Base-by-base conservation (phyloP, 2,329 filamentous ascomycete species). In the Clonostachys sp. region DNA sequence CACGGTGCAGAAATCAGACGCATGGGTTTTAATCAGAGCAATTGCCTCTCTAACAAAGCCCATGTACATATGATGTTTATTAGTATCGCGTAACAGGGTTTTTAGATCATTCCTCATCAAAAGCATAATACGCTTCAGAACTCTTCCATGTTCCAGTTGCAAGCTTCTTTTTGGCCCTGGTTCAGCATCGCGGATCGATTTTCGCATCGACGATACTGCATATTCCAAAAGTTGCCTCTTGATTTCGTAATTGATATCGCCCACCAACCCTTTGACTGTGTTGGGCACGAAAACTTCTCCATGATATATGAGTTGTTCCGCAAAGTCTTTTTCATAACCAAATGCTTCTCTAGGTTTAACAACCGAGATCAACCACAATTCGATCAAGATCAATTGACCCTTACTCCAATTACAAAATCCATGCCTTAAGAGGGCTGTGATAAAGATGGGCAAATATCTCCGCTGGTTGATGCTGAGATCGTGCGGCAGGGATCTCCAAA, bases 311-410 rank as follows among this genome's bases (percentile, higher is more conserved):
- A 82, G 60, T 30, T 72, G 62, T 47, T 72, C 66, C 5, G 71
- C 77, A 6, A 83, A 65, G 18, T 67, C 65, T 49, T 72, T 70
- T 55, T 81, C 77, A 52, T 77, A 77, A 6, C 60, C 64, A 13
- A 80, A 51, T 18, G 65, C 69, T 39, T 62, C 56, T 4, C 55
- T 62, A 5, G 81, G 78, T 53, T 78, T 79, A 40, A 74, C 68
- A 42, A 83, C 63, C 8, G 73, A 69, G 17, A 74, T 55, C 40
- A 78, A 54, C 74, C 81, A 83, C n/a, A 81, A 60, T 39, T 77
- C 72, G 5, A 74, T 61, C 10, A 76, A 56, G 9, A 67, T 71
- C n/a, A 69, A 64, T 2, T 65, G 70, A 4, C 74, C 55, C 38
- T 75, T 65, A 50, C 64, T 64, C 17, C 14, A n/a, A 39, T 39